Percentiles rank a stretch among this genome's conserved stretches.
phyloP scores from a whole-genome alignment of 169 alveolate genomes.

The Sarcocystis neurona region DNA sequence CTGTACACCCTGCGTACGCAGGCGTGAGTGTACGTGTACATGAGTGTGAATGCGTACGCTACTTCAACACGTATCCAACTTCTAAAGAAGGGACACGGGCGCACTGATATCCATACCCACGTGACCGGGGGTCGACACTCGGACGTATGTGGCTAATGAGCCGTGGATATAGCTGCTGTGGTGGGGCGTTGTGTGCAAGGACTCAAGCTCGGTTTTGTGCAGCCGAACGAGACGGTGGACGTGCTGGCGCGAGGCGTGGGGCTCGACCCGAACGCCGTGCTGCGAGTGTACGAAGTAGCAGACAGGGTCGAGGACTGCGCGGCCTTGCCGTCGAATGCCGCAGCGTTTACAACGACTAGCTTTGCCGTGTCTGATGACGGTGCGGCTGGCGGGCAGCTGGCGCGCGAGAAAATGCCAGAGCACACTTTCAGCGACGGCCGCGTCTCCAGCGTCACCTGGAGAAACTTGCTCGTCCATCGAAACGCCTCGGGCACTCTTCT shows the following conservation, averaged over 20 bases:
- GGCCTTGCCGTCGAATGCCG: too few relatives aligned
- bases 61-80: too few relatives aligned
- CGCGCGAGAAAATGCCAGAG: too few relatives aligned
- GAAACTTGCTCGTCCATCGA: not conserved
- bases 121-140: too few relatives aligned
- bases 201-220: not conserved
- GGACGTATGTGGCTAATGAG: too few relatives aligned
- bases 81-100: too few relatives aligned
- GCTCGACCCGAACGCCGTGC: not conserved
- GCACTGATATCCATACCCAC: too few relatives aligned
- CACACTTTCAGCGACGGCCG: not conserved
- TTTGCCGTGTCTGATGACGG: not conserved
- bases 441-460: not conserved
- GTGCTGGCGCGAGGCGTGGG: not conserved
- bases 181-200: not conserved
- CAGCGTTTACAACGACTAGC: not conserved
- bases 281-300: not conserved
- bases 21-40: too few relatives aligned
- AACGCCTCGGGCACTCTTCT: not conserved
- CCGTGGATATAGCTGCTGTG: too few relatives aligned
- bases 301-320: not conserved
- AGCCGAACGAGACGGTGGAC: conserved; percentile 10
- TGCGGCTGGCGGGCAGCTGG: not conserved
- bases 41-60: too few relatives aligned
- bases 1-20: too few relatives aligned